Conservation (phyloP, 2,329 filamentous ascomycete species). For the Nannizzia gypsea region DNA sequence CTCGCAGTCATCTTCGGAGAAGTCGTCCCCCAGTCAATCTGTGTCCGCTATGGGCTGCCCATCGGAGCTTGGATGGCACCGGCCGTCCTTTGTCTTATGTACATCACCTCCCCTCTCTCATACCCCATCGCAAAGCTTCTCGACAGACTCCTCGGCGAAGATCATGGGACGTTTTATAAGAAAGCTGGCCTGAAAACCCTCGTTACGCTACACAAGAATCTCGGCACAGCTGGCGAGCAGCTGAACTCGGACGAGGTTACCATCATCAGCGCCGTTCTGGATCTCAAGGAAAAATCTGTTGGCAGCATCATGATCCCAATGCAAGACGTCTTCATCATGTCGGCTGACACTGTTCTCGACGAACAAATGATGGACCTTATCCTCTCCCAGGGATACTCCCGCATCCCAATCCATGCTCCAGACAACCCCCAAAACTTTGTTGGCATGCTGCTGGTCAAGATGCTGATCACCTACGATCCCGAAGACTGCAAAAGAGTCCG, state of each 20-base stretch:
- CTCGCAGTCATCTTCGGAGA: constrained; percentile 87
- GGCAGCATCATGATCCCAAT: constrained; percentile 98
- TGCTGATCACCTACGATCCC: constrained; percentile 95
- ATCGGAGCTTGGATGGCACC: constrained; percentile 92
- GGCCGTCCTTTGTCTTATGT: constrained; percentile 81
- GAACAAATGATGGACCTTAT: constrained; percentile 92
- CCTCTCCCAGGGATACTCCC: constrained; percentile 82
- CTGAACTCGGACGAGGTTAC: constrained; percentile 96
- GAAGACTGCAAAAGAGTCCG: constrained; percentile 78
- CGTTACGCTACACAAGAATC: constrained; percentile 73
- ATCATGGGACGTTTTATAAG: constrained; percentile 95
- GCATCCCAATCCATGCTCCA: constrained; percentile 85
- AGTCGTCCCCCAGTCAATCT: constrained; percentile 88
- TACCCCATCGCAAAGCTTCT: constrained; percentile 95
- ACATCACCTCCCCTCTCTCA: constrained; percentile 73
- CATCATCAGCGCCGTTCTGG: constrained; percentile 92
- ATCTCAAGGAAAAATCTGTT: constrained; percentile 91
- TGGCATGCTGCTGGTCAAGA: constrained; percentile 96
- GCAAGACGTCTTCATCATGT: constrained; percentile 92
- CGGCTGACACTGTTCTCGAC: constrained; percentile 85
- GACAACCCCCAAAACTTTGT: constrained; percentile 81
- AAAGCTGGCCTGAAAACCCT: constrained; percentile 95
- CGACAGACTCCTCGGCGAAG: constrained; percentile 82
- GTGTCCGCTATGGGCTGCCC: constrained; percentile 86
- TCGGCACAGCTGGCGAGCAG: constrained; percentile 73